Evolutionary conservation across 2,329 filamentous ascomycete genomes (phyloP), one percentile per base, ranked within the genome.

Genomic region (Chrysoporthe austroafricana): DNA sequence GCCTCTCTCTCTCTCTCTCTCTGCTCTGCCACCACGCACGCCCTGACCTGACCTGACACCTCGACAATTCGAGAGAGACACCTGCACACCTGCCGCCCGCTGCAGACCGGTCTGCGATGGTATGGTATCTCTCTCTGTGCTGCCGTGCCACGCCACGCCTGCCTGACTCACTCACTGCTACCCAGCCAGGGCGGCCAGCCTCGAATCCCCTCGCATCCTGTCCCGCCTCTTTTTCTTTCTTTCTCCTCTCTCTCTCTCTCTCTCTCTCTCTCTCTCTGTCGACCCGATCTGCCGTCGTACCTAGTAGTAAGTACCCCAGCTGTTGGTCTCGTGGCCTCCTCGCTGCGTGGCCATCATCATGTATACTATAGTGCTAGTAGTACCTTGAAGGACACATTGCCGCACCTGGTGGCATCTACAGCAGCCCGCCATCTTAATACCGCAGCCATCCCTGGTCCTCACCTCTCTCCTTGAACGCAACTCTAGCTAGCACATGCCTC

Each of bases 211-310:
- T 34, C 56, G 4, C 18, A 34, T n/a, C 5, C 18, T 4, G 3
- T 42, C 32, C 14, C 14, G 9, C 34, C 39, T 13, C 18, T 58
- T 43, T 6, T 32, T 59, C 18, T n/a, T 32, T 18, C 44, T 32
- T 61, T 26, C 59, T 32, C 14, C 39, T n/a, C 42, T 66, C n/a
- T 50, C 46, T 50, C 14, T 50, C 46, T 21, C 14, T 50, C 46
- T 50, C 46, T 18, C n/a, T 21, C n/a, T 48, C 46, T 21, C 46
- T 34, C 46, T 43, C 42, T 54, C 36, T 63, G 43, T 21, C 26
- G 26, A 26, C 26, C 26, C 26, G 26, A 26, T 26, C 26, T 26
- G 2, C 26, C 26, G 26, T 26, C 2, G 26, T 26, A 26, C 26
- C 26, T 26, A 26, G 26, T 26, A 26, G 26, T 26, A 26, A 26